Percentiles rank a stretch among this genome's conserved stretches.
Conservation (phyloP, 2,329 filamentous ascomycete genomes). For the Apiospora pterosperma region DNA sequence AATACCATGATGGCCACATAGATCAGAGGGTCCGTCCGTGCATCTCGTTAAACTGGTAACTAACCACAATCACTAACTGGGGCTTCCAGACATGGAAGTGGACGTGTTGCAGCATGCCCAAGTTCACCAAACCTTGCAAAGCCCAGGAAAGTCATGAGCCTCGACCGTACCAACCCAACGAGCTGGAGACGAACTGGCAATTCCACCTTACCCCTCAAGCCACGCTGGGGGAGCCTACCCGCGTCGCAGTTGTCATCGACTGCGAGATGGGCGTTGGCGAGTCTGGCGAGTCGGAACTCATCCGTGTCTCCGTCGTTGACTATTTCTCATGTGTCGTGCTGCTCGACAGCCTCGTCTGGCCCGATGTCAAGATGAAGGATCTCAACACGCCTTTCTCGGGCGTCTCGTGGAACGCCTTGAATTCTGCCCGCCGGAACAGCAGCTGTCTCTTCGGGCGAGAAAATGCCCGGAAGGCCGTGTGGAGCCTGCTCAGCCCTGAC, state of each 20-base stretch:
- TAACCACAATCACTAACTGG: not conserved
- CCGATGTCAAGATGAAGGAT: not conserved
- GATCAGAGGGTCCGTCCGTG: not conserved
- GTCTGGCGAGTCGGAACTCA: not conserved
- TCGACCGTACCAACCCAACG: not conserved
- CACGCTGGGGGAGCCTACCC: not conserved
- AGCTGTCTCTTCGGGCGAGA: not conserved
- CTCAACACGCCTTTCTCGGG: not conserved
- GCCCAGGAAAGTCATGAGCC: not conserved
- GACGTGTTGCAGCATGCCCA: not conserved
- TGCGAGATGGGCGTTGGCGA: not conserved
- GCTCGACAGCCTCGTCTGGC: not conserved
- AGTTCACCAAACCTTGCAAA: not conserved
- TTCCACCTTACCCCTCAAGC: not conserved
- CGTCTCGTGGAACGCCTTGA: not conserved
- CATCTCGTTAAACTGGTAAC: accelerated
- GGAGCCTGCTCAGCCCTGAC: not conserved
- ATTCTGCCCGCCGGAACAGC: not conserved
- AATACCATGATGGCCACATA: not conserved
- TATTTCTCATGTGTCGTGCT: not conserved
- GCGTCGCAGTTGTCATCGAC: not conserved
- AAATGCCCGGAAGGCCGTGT: not conserved
- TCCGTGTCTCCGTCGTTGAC: not conserved
- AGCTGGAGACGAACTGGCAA: not conserved
- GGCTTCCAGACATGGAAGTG: not conserved